Percentiles rank a stretch among this genome's conserved stretches.
These are phyloP conservation scores for Henningerozyma blattae DNA, from an alignment of 805 yeast species.

Conservation along the genomic window DNA sequence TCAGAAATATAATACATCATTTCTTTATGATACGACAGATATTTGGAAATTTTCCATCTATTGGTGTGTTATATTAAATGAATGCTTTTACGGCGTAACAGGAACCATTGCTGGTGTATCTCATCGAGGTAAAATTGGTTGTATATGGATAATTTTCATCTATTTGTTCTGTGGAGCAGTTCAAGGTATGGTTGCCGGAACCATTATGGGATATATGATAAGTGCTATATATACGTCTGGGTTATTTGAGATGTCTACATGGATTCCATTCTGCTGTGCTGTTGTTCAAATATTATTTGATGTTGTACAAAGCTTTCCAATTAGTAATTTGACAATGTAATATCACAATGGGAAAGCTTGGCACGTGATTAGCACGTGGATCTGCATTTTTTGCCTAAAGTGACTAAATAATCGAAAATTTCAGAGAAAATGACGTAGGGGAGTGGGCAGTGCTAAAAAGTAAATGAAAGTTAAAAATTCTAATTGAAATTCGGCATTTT, in stretches of 20 bases:
- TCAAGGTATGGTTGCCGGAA: slow-evolving; percentile 63
- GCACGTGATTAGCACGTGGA: too few relatives aligned
- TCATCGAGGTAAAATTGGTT: slow-evolving; percentile 30
- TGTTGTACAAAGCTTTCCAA: slow-evolving; percentile 35
- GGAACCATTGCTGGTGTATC: slow-evolving; percentile 49
- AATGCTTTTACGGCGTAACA: slow-evolving; percentile 49
- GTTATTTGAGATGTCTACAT: slow-evolving; percentile 77
- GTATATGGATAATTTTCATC: slow-evolving; percentile 27
- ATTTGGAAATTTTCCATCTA: slow-evolving; percentile 73
- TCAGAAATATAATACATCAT: slow-evolving; percentile 31
- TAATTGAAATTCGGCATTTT: too few relatives aligned
- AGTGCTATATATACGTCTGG: slow-evolving; percentile 74
- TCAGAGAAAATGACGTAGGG: too few relatives aligned
- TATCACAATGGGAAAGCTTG: too few relatives aligned
- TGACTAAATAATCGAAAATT: too few relatives aligned
- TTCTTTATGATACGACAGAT: slow-evolving; percentile 56
- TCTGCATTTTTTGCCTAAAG: too few relatives aligned
- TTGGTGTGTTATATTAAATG: slow-evolving; percentile 69
- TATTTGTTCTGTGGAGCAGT: slow-evolving; percentile 45
- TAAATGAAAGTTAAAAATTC: too few relatives aligned
- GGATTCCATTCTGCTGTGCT: slow-evolving; percentile 88
- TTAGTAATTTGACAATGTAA: slow-evolving; percentile 14
- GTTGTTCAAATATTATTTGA: slow-evolving; percentile 55
- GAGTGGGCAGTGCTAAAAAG: too few relatives aligned
- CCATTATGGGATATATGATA: slow-evolving; percentile 62